Evolutionary conservation across 2,329 filamentous ascomycete species (phyloP), one percentile per base, ranked within the genome.

Genomic region (Cercospora sp.): DNA sequence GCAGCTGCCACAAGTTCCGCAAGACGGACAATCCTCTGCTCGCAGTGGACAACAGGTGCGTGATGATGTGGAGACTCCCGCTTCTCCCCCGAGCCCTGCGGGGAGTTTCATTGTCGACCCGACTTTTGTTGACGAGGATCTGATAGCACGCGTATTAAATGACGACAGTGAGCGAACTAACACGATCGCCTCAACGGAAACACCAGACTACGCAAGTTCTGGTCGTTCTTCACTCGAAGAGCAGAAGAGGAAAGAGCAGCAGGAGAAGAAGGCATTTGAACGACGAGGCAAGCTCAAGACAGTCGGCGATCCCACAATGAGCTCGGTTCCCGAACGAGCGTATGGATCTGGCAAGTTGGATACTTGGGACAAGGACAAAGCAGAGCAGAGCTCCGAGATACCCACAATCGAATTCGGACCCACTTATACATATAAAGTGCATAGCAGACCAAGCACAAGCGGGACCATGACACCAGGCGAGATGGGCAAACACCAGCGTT

Each of bases 321-420:
- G 81, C 79, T 51, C 79, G 80, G 40, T 74, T 82, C 69, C 81
- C 81, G 59, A 82, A 83, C 71, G 72, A 16, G 66, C 64, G 30
- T 70, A 61, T n/a, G 70, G 74, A 45, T 65, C 66, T n/a, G 71
- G 76, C 21, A 73, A 72, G 30, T 65, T 77, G 55, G 77, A 77
- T 63, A 77, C 76, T 2, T 76, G 71, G 63, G 74, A 79, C 57
- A 77, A 79, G 51, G 76, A 80, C 43, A 71, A 77, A 24, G 75
- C 75, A 34, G 66, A 70, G 16, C 70, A 76, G 43, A 81, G 82
- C 13, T 83, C 86, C 26, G 85, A 88, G 66, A 88, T 97, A 69
- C 92, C 92, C 0, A 81, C 85, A 4, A 87, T 97, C 70, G 90
- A 97, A 78, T 97, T 97, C 80, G 94, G 94, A 0, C 92, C 90